These are phyloP conservation scores for Margaritispora aquatica DNA, from an alignment of 495 filamentous ascomycete genomes.

Conservation along the genomic window DNA sequence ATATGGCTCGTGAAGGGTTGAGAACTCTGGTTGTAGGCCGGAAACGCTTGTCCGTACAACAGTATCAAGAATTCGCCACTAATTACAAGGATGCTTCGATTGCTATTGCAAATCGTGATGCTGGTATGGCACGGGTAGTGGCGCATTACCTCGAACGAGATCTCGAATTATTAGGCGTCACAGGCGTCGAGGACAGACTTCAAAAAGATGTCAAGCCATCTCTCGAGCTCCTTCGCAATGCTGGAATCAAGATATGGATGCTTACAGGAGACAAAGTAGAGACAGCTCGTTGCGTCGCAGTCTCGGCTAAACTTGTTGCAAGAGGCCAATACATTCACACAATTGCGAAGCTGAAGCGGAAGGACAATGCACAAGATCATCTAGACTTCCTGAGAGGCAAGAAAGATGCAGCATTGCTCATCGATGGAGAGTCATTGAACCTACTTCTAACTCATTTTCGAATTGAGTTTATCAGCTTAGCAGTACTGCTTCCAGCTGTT, in stretches of 20 bases:
- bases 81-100: conserved; percentile 76
- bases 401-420: conserved; percentile 80
- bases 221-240: conserved; percentile 90
- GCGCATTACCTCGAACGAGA: conserved; percentile 78
- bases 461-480: conserved; percentile 77
- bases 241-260: conserved; percentile 99
- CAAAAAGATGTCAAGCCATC: conserved; percentile 93
- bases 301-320: conserved; percentile 89
- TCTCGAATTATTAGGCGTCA: conserved; percentile 89
- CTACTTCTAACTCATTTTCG: conserved; percentile 79
- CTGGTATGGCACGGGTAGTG: conserved; percentile 71
- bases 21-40: conserved; percentile 91
- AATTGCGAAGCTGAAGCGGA: conserved; percentile 72
- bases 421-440: conserved; percentile 85
- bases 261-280: conserved; percentile 98
- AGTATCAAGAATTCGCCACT: conserved; percentile 72
- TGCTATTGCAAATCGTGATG: conserved; percentile 70
- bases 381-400: conserved; percentile 85
- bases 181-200: conserved; percentile 94
- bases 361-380: conserved; percentile 74
- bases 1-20: conserved; percentile 96
- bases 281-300: conserved; percentile 93
- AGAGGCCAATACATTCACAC: conserved; percentile 95
- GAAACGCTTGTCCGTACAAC: conserved; percentile 65
- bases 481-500: conserved; percentile 83